These are phyloP conservation scores for Colletotrichum horii DNA, from an alignment of 2,329 filamentous ascomycete species.

Conservation along the genomic window DNA sequence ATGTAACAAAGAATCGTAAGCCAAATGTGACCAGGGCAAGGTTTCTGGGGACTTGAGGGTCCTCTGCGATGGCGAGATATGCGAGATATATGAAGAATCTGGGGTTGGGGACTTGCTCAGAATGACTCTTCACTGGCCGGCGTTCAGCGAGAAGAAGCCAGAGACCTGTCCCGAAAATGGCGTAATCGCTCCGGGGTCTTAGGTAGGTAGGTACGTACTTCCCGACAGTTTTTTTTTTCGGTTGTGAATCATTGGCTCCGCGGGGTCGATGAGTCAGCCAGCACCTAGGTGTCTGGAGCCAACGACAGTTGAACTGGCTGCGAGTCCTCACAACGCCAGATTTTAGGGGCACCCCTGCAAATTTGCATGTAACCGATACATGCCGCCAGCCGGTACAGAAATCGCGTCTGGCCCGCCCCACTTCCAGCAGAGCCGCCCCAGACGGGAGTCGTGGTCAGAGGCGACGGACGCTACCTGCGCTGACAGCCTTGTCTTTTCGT, in stretches of 20 bases:
- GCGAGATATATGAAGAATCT: conserved; percentile 10
- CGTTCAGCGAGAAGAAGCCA: neutral
- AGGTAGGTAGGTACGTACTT: neutral
- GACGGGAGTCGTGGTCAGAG: neutral
- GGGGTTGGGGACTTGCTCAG: neutral
- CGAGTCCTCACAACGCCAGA: neutral
- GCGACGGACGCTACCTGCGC: neutral
- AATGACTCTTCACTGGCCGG: conserved; percentile 1
- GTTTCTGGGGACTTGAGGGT: neutral
- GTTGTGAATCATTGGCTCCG: neutral
- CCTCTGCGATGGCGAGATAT: conserved; percentile 8
- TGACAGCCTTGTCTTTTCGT: conserved; percentile 16
- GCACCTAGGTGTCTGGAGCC: neutral
- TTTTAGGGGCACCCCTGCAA: neutral
- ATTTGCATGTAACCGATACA: neutral
- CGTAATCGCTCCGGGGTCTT: conserved; percentile 9
- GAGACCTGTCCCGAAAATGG: conserved; percentile 12
- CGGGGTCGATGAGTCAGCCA: conserved; percentile 13
- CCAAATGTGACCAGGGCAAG: neutral
- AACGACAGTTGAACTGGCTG: neutral
- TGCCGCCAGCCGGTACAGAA: neutral
- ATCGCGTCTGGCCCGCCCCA: neutral
- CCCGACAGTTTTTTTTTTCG: neutral
- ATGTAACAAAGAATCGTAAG: neutral
- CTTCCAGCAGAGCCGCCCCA: neutral